Evolutionary conservation across 176 grass and related monocot species (phyloP), one percentile per base, ranked within the genome.

Genomic region (Ampelocalamus luodianensis): DNA sequence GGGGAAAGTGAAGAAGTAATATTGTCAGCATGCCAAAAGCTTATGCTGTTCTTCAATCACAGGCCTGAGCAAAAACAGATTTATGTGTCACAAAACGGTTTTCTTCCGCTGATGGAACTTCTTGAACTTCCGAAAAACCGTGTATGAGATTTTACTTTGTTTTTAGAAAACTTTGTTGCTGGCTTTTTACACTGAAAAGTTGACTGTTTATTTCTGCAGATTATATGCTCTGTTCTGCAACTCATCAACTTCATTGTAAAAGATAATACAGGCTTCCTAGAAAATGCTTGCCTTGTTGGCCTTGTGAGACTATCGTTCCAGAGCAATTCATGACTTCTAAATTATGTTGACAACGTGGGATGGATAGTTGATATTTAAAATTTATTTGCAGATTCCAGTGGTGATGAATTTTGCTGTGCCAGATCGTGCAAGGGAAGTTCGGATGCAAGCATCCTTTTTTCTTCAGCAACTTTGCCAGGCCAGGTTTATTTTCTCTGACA

Each of bases 221-320:
- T 99, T 83, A 87, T 93, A 85, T 90, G 86, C 32, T 88, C 86
- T 32, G 91, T 94, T 85, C 84, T 99, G 45, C 89, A 96, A 85
- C 91, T 99, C 60, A 93, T 99, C 87, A 99, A 99, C 90, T 83
- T 83, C 85, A 91, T 94, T 71, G 90, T 99, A 70, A 94, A 94
- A 83, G 96, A 99, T 73, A 96, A 92, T 78, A 48, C 75, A 10
- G 39, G 67, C 67, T 99, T 96, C 61, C 93, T 94, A 82, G 91
- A 99, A 92, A 96, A 99, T 89, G 93, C 96, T 42, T 99, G 96
- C 87, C 96, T 99, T 80, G 90, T 99, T 89, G 96, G 96, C 90
- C 86, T 99, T 71, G 96, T 99, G 82, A 95, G 90, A 66, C 88
- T 32, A 67, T 56, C 77, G 20, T 70, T 90, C 27, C 15, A 74